Conservation (phyloP, 1,284 basidiomycete species). For the Cryptococcus hybrid region DNA sequence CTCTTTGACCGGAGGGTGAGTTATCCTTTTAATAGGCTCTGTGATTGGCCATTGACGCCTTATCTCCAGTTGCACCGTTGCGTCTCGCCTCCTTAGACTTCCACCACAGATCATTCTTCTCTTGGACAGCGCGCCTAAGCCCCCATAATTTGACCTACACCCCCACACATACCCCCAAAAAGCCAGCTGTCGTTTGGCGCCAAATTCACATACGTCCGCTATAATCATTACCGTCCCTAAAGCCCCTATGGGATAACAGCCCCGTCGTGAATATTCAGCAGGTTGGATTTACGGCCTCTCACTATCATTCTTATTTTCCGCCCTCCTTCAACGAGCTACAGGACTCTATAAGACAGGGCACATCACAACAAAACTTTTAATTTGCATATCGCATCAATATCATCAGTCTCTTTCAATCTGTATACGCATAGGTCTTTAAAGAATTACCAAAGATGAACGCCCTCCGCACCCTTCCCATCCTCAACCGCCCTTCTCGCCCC, state of each 20-base stretch:
- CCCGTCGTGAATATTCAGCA: not conserved
- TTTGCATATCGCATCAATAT: no score
- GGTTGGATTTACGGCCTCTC: constrained; percentile 4
- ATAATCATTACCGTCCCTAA: not conserved
- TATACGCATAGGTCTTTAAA: not conserved
- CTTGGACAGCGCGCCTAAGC: constrained; percentile 45
- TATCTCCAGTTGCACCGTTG: constrained; percentile 30
- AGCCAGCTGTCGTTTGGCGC: constrained; percentile 9
- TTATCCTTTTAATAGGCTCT: not conserved
- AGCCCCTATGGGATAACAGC: constrained; percentile 29
- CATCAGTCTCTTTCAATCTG: no score
- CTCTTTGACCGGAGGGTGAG: constrained; percentile 36
- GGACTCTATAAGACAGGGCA: not conserved
- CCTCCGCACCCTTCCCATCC: constrained; percentile 49
- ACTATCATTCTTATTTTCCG: not conserved
- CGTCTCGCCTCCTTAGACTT: constrained; percentile 40
- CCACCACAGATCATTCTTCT: constrained; percentile 45
- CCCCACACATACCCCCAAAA: not conserved
- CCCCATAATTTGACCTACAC: constrained; percentile 43
- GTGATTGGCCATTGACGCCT: not conserved
- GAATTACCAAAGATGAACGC: constrained; percentile 37
- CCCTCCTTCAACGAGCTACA: not conserved
- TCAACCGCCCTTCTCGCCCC: constrained; percentile 49
- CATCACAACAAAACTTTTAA: no score
- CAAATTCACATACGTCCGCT: not conserved